phyloP scores from a whole-genome alignment of 2,329 filamentous ascomycete genomes.

The Alternaria novae-zelandiae region DNA sequence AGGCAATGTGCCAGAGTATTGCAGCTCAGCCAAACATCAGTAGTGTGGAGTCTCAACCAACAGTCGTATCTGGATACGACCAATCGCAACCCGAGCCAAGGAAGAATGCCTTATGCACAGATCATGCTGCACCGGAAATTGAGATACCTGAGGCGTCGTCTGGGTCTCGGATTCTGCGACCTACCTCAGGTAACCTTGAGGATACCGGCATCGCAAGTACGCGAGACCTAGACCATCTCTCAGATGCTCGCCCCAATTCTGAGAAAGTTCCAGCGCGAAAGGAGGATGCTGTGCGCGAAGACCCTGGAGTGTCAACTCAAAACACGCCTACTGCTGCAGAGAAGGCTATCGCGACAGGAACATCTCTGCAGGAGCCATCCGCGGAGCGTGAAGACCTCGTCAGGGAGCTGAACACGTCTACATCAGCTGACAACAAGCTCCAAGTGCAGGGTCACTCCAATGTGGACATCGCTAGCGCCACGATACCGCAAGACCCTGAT shows the following conservation, averaged over 20 bases:
- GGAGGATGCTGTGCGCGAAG: not conserved
- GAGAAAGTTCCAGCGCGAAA: not conserved
- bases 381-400: not conserved
- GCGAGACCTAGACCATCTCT: not conserved
- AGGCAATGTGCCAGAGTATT: not conserved
- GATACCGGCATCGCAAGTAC: not conserved
- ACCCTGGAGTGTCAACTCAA: not conserved
- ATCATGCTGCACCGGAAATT: not conserved
- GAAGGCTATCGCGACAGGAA: not conserved
- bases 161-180: not conserved
- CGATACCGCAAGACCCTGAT: constrained; percentile 1
- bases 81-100: not conserved
- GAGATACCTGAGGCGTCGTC: not conserved
- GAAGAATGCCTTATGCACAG: not conserved
- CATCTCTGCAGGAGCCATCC: not conserved
- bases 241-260: not conserved
- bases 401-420: not conserved
- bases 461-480: not conserved
- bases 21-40: not conserved
- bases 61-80: not conserved
- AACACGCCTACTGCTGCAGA: not conserved
- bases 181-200: not conserved
- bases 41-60: not conserved
- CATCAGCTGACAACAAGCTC: not conserved
- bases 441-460: not conserved